Base-by-base conservation (phyloP, 495 filamentous ascomycete species). In the Lichenothelia convexa region DNA sequence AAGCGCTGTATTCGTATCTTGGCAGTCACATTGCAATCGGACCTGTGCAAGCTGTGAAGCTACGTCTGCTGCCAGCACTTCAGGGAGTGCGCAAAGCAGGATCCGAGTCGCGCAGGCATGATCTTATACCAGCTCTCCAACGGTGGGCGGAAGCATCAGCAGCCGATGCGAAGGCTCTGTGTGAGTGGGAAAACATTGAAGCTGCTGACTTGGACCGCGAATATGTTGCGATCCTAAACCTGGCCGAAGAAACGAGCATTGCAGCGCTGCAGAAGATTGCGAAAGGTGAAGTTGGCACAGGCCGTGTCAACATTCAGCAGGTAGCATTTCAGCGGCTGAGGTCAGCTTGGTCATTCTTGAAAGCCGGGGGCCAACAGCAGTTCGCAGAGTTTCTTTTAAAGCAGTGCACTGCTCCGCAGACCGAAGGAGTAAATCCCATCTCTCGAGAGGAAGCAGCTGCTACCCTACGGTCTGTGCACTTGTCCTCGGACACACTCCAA, bases 1-100 rank as follows among this genome's bases (percentile, higher is more conserved):
- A 65, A 1, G 67, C 71, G n/a, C 60, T 87, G 17, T 56, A 83
- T 32, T 61, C 65, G n/a, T 91, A 76, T 52, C 56, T 97, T 2
- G 73, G 71, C 36, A 75, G 72, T 18, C 84, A 94, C 57, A 61
- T 69, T 8, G 60, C 75, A 9, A 49, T 62, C 13, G 71, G 80
- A 18, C 80, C 84, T 3, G 51, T 80, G 0, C 62, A 77, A 35
- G 47, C 59, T 3, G 69, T 78, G 26, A 89, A 85, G 42, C 46
- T 76, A 16, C 62, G 66, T 17, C 57, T 97, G 15, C 61, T 95
- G 12, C 58, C 57, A n/a, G 57, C 78, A 21, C 55, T 93, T 39
- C 81, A 80, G 45, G 60, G 65, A 24, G 57, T 82, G 19, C 71
- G 75, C 26, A 84, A 79, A 47, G 64, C 75, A 6, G 71, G 71